Evolutionary conservation across 2,329 filamentous ascomycete genomes (phyloP).

Genomic region (Lithohypha guttulata): DNA sequence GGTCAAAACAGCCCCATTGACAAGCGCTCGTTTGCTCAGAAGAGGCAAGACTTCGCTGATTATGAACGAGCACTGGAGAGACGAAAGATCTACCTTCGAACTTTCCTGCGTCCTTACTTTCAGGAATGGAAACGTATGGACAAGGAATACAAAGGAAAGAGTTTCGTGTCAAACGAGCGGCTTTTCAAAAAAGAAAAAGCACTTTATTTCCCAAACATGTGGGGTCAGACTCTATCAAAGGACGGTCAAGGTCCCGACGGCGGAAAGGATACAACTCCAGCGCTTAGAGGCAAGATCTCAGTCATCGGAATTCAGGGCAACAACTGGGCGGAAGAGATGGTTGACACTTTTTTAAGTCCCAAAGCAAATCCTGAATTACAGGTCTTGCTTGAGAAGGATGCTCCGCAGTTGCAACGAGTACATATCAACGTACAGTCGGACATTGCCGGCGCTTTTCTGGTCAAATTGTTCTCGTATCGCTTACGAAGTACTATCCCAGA

Average conservation of each 20-base stretch:
- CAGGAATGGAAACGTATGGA: slow-evolving; percentile 86
- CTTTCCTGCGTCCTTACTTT: slow-evolving; percentile 83
- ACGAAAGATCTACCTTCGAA: slow-evolving; percentile 65
- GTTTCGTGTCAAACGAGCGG: slow-evolving; percentile 74
- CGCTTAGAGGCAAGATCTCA: slow-evolving; percentile 61
- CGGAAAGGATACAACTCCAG: slow-evolving; percentile 60
- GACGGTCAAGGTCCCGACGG: slow-evolving; percentile 33
- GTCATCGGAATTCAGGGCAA: slow-evolving; percentile 74
- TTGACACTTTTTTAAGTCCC: slow-evolving; percentile 56
- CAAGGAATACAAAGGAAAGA: slow-evolving; percentile 68
- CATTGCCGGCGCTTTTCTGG: slow-evolving; percentile 48
- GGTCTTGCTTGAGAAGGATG: slow-evolving; percentile 43
- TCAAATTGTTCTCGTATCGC: slow-evolving; percentile 43
- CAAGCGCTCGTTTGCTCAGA: slow-evolving; percentile 53
- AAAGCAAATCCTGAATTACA: slow-evolving; percentile 60
- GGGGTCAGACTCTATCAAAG: slow-evolving; percentile 58
- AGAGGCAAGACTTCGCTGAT: slow-evolving; percentile 68
- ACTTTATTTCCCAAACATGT: slow-evolving; percentile 88
- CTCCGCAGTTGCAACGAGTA: slow-evolving; percentile 59
- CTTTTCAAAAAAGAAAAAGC: slow-evolving; percentile 73
- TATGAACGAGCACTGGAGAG: slow-evolving; percentile 73
- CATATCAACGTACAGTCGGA: slow-evolving; percentile 85
- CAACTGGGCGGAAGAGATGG: slow-evolving; percentile 76
- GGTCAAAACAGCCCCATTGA: slow-evolving; percentile 79
- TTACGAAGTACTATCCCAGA: slow-evolving; percentile 38